Conservation (phyloP, 2,329 filamentous ascomycete species). For the Penicillium nordicum region DNA sequence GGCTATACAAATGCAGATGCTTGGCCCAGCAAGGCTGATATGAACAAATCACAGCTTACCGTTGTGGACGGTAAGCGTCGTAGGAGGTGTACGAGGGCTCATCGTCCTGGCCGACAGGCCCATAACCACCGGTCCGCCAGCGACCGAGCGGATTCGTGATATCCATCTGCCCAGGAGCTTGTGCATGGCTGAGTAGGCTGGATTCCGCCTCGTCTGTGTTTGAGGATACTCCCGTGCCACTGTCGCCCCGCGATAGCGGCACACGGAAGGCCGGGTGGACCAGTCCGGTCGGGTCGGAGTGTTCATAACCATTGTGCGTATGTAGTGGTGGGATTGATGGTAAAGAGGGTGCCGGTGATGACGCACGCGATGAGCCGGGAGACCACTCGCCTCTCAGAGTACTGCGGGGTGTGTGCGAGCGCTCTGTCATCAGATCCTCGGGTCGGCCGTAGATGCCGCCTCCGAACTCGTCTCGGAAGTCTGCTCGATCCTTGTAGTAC, state of each 20-base stretch:
- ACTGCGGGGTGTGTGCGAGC: slow-evolving; percentile 43
- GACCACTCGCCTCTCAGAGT: slow-evolving; percentile 37
- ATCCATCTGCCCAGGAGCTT: slow-evolving; percentile 28
- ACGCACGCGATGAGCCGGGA: slow-evolving; percentile 39
- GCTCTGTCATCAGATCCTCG: slow-evolving; percentile 45
- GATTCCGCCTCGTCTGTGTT: slow-evolving; percentile 41
- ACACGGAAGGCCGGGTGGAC: slow-evolving; percentile 40
- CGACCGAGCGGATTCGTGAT: slow-evolving; percentile 26
- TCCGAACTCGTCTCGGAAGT: slow-evolving; percentile 85
- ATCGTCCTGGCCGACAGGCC: slow-evolving; percentile 38
- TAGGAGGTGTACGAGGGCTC: slow-evolving; percentile 32
- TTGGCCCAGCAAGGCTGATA: neutral
- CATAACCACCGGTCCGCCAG: slow-evolving; percentile 38
- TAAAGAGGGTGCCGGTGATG: slow-evolving; percentile 40
- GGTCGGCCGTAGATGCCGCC: slow-evolving; percentile 57
- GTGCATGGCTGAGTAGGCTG: slow-evolving; percentile 36
- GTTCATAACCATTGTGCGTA: slow-evolving; percentile 26
- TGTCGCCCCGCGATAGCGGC: slow-evolving; percentile 27
- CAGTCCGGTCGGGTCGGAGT: slow-evolving; percentile 18
- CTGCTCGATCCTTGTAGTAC: slow-evolving; percentile 84
- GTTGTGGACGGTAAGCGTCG: slow-evolving; percentile 31
- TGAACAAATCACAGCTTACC: slow-evolving; percentile 19
- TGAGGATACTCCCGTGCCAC: slow-evolving; percentile 32
- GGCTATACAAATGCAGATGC: neutral
- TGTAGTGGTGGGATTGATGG: slow-evolving; percentile 28